These are phyloP conservation scores for Dalechampia spathulata DNA, from an alignment of 441 rosid genomes.

Conservation along the genomic window DNA sequence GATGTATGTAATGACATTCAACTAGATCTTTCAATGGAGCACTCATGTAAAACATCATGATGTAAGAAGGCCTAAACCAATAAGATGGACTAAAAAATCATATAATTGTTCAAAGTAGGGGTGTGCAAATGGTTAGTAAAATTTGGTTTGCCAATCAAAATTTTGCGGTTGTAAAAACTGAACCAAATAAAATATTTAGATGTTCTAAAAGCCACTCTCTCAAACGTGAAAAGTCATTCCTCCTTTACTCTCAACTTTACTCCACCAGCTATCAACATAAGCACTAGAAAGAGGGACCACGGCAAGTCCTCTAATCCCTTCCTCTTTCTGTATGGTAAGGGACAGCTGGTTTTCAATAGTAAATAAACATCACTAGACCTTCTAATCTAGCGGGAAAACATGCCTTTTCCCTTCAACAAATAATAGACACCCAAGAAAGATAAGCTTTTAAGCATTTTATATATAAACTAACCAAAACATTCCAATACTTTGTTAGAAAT, in stretches of 20 bases:
- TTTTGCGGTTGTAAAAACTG: too few relatives aligned
- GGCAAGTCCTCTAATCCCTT: neutral
- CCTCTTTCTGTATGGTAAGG: neutral
- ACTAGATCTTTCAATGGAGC: too few relatives aligned
- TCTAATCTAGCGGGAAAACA: neutral
- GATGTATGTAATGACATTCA: too few relatives aligned
- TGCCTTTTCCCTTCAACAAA: neutral
- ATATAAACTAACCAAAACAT: constrained; percentile 5
- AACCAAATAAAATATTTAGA: too few relatives aligned
- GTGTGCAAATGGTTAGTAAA: too few relatives aligned
- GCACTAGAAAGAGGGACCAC: neutral
- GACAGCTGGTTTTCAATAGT: neutral
- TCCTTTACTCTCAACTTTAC: neutral
- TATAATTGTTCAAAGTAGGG: too few relatives aligned
- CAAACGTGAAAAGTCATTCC: too few relatives aligned
- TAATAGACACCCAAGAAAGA: neutral
- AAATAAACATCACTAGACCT: neutral
- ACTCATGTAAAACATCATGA: too few relatives aligned
- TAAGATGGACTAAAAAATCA: too few relatives aligned
- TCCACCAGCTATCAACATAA: neutral
- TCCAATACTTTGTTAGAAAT: constrained; percentile 12
- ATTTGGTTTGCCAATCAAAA: too few relatives aligned
- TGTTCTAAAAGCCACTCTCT: too few relatives aligned
- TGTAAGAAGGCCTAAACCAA: too few relatives aligned
- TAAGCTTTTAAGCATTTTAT: constrained; percentile 1